Base-by-base conservation (phyloP, 805 yeast genomes). In the Nakazawaea populi region DNA sequence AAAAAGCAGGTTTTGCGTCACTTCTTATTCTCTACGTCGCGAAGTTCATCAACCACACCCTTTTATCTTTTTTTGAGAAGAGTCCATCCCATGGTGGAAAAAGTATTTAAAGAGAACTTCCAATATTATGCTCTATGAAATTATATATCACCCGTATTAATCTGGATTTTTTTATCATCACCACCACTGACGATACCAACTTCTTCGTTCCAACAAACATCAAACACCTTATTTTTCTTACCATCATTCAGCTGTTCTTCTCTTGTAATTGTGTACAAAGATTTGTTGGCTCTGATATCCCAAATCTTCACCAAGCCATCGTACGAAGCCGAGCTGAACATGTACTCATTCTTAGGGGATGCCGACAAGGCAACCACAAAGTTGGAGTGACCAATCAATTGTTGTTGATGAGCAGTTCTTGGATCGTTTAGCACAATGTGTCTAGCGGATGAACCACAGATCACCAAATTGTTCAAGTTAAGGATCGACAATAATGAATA, bases 401-500 rank as follows among this genome's bases (percentile, higher is more conserved):
- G 95, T 44, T 76, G 72, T 49, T 79, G 73, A 2, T 85, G 75
- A 0, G 80, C 67, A 2, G 76, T 76, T 64, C 99, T 80, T 43
- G 98, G 97, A 66, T 94, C 99, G 62, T 89, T 96, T 54, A 94
- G 74, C 49, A 90, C 85, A 56, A 94, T 91, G 68, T 94, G 98
- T 68, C 99, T 85, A n/a, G 97, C 97, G 10, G 96, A 85, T 1
- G 97, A 89, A n/a, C 99, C 99, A 52, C 92, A 81, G 7, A 91
- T 96, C 32, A 94, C 69, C 50, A 94, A 72, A 55, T 87, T 80
- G 47, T 79, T 80, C 54, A 94, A 72, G 57, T 83, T 83, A 32
- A 83, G 73, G 31, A 91, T 68, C 0, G 96, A 87, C 43, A 91
- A 75, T 55, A 94, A 74, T 9, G 98, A 85, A 67, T 80, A 91